Base-by-base conservation (phyloP, 108 stramenopile genomes). In the Cyclostephanos tholiformis region DNA sequence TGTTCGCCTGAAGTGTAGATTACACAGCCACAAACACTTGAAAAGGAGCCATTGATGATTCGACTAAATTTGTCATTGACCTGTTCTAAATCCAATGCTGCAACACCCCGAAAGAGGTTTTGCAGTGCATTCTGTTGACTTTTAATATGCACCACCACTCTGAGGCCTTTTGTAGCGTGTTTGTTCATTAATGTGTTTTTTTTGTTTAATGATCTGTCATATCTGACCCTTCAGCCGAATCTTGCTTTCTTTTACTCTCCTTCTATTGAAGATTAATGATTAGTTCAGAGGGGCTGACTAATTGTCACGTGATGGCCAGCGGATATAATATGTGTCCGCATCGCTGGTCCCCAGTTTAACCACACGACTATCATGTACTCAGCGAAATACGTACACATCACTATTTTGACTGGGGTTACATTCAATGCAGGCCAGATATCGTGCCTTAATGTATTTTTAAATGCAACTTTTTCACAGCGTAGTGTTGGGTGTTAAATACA, bases 111-210 rank as follows among this genome's bases (percentile, higher is more conserved):
- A 49, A 72, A 72, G 71, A 72, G 71, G 71, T 63, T 49, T 61
- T 35, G 39, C 32, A 19, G 29, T 38, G 32, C n/a, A 16, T 41
- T 60, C 26, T 72, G 71, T 62, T 35, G 60, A 72, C 71, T 63
- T n/a, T 19, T 14, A 19, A 50, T 72, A 72, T 72, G 71, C 71
- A 72, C 71, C 71, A 72, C 71, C 71, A 72, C 71, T 72, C 71
- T 72, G 71, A 72, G 71, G 71, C 71, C 52, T 63, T 55, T n/a
- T 13, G 27, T 58, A 19, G 59, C 38, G 35, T 60, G 35, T 60
- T 14, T 60, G 11, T 39, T 16, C 6, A 10, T 60, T 8, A 53
- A 9, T 20, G 8, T 53, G 1, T 53, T 53, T 6, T 10, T 25
- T 53, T 10, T 53, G 23, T 10, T 1, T 41, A 10, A 12, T 10